Base-by-base conservation (phyloP, 148 eudicot genomes). In the Dysphania ambrosioides region DNA sequence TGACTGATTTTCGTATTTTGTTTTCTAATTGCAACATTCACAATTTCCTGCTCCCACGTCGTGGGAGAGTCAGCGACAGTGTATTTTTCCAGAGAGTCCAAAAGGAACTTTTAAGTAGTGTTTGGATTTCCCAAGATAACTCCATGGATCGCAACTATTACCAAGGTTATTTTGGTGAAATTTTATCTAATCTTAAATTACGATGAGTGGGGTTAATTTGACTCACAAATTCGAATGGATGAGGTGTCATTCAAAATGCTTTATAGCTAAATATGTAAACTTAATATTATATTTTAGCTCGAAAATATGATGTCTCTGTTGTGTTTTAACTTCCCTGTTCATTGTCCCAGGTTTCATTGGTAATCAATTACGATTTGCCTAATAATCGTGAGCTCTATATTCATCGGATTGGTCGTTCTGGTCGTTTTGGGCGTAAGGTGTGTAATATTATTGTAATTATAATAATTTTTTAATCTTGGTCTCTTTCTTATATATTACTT, bases 381-480 rank as follows among this genome's bases (percentile, higher is more conserved):
- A 94, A 91, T 71, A 94, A 91, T 77, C 89, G 97, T 75, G 98
- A 94, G 79, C 97, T 94, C 70, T 94, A 94, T 77, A 94, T 94
- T 76, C 98, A 94, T 82, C 89, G 98, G 53, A 91, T 91, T 86
- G 97, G 98, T 70, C 93, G 98, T 6, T 94, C 98, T 76, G 97
- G 97, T 62, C 98, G 96, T 80, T 94, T 94, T 84, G 97, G 97
- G 76, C 90, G 92, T 68, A 92, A 92, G 97, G 97, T 89, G 77
- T 66, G 61, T 61, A 38, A 15, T 35, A 44, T 59, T 24, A n/a
- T n/a, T n/a, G n/a, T n/a, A n/a, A n/a, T n/a, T n/a, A n/a, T n/a
- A n/a, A n/a, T n/a, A n/a, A n/a, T n/a, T n/a, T n/a, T n/a, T n/a
- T n/a, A n/a, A n/a, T n/a, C n/a, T n/a, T n/a, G n/a, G n/a, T n/a